Evolutionary conservation across 805 yeast genomes (phyloP), one percentile per base, ranked within the genome.

Genomic region (Saccharomycopsis sp.): DNA sequence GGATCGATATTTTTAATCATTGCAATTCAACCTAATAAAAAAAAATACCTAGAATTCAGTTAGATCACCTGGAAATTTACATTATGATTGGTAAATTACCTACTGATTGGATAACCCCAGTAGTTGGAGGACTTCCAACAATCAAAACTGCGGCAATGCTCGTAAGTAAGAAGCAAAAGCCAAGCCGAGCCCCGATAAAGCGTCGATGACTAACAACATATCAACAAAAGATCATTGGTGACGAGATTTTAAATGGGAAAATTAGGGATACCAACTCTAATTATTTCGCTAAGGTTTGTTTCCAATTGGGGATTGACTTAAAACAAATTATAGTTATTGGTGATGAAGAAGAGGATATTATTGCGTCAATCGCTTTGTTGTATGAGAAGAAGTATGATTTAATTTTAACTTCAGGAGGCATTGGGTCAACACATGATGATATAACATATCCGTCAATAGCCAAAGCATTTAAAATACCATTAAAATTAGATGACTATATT

Each of bases 371-470:
- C 19, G 60, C 58, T 24, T 55, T 63, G 8, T 61, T 80, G 37
- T 65, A 75, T n/a, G 53, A 63, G 17, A 59, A 67, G n/a, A 63
- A 67, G 36, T 79, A 77, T 53, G 87, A 83, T 56, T 71, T 85
- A 36, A 71, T 84, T 5, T 74, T 84, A 19, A 85, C 94, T 1
- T 50, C 67, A 2, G 73, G 74, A 4, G 72, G 77, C 0, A 85
- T 87, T 47, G 96, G 96, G 0, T 85, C 95, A 3, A 87, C 96
- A 0, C 95, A 86, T 54, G 96, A 87, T 58, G 96, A 87, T 59
- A 81, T 87, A 49, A 86, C 95, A 0, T 87, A 87, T 59, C 77
- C 75, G 42, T 69, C 85, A 1, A 59, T 87, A n/a, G 85, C 90
- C 1, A 72, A 71, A 52, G 82, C 84, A 5, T 86, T 69, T 51